Evolutionary conservation across 148 eudicot species (phyloP).

Genomic region (Beta vulgaris): DNA sequence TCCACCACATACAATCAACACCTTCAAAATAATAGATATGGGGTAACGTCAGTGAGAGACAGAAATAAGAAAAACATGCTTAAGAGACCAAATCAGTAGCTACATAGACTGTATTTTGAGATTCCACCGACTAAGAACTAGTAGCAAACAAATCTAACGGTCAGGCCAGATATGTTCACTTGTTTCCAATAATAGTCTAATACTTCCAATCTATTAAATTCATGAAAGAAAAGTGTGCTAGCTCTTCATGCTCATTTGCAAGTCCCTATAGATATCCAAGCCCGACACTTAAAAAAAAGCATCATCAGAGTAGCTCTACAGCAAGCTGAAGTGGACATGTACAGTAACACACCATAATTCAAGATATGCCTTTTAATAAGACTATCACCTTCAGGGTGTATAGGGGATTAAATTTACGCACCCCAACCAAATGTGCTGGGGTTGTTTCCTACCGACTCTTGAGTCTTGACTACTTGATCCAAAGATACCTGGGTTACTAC

Average conservation of each 20-base stretch:
- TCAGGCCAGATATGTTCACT: background rate
- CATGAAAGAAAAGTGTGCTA: background rate
- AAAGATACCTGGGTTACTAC: no score
- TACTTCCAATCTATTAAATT: background rate
- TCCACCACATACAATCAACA: slow-evolving; percentile 79
- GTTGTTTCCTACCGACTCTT: no score
- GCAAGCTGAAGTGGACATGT: no score
- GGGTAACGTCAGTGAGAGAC: background rate
- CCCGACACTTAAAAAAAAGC: background rate
- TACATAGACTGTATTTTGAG: background rate
- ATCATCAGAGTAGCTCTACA: background rate
- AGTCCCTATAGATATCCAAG: background rate
- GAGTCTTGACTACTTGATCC: no score
- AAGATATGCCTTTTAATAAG: no score
- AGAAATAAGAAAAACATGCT: background rate
- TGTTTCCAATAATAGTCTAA: background rate
- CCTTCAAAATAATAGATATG: slow-evolving; percentile 39
- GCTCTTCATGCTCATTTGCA: background rate
- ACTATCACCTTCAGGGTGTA: no score
- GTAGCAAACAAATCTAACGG: background rate
- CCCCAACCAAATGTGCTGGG: no score
- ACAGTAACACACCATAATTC: no score
- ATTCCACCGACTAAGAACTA: background rate
- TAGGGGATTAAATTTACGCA: no score
- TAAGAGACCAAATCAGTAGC: background rate